phyloP scores from a whole-genome alignment of 2,329 filamentous ascomycete species.

The Diplocarpon mali region DNA sequence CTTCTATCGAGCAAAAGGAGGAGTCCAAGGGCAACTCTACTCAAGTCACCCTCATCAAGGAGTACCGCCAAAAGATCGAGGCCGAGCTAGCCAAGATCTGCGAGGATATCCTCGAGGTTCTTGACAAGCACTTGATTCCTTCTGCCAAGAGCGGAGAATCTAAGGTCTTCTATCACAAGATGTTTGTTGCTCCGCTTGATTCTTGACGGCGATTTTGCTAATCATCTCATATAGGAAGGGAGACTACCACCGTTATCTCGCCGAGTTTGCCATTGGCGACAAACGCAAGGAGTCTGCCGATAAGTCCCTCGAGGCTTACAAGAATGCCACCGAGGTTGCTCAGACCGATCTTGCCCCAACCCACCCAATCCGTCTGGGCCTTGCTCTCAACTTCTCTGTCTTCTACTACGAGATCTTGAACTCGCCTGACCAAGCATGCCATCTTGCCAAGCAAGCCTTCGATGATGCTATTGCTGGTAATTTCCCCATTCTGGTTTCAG shows the following conservation, averaged over 20 bases:
- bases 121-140: slow-evolving; percentile 88
- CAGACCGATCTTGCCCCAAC: slow-evolving; percentile 82
- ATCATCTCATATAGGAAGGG: slow-evolving; percentile 63
- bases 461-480: slow-evolving; percentile 86
- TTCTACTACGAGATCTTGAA: slow-evolving; percentile 99
- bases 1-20: slow-evolving; percentile 98
- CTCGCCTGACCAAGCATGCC: slow-evolving; percentile 95
- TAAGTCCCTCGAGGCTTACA: slow-evolving; percentile 94
- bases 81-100: slow-evolving; percentile 93
- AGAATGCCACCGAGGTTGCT: slow-evolving; percentile 82
- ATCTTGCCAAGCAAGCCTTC: slow-evolving; percentile 91
- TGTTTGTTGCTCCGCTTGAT: slow-evolving; percentile 43
- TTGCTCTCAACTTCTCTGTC: slow-evolving; percentile 92
- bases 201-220: too few relatives aligned
- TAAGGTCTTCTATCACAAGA: slow-evolving; percentile 99
- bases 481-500: slow-evolving; percentile 21
- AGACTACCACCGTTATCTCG: slow-evolving; percentile 98
- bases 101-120: slow-evolving; percentile 90
- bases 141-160: slow-evolving; percentile 93
- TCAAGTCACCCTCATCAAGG: slow-evolving; percentile 87
- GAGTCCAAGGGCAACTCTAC: slow-evolving; percentile 95
- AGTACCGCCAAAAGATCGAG: slow-evolving; percentile 99
- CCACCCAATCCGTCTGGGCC: slow-evolving; percentile 84
- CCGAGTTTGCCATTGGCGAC: slow-evolving; percentile 90
- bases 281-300: slow-evolving; percentile 92